Base-by-base conservation (phyloP, 2,329 filamentous ascomycete genomes). In the Ceratocystis destructans region DNA sequence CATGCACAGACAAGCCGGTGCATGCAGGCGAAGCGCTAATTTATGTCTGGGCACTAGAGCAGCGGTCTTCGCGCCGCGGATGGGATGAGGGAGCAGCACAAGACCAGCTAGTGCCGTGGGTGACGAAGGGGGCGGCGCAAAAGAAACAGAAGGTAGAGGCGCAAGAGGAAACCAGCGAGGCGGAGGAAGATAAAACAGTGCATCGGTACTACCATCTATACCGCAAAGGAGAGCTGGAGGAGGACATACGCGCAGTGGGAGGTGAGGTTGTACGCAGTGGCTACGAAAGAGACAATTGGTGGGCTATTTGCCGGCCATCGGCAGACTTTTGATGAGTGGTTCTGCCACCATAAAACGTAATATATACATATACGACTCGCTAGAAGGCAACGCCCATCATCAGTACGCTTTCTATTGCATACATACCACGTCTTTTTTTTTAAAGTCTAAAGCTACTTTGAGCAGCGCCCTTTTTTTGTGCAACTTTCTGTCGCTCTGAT, bases 201-300 rank as follows among this genome's bases (percentile, higher is more conserved):
- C 85, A 96, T 74, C 83, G 94, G 64, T 99, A 96, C 74, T 99
- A 99, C 74, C 94, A 99, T 76, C 79, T 99, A 31, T 99, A 96
- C 76, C 82, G 84, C 65, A 83, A 89, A 73, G 89, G 89, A 17
- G 94, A 99, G 77, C 79, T 99, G 67, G 91, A 96, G 73, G 81
- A 84, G 55, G 89, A 96, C 73, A 83, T 96, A 67, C 74, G 75
- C 63, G 80, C 82, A 17, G 92, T 87, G 22, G 91, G 91, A 20
- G 94, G 92, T 6, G 77, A 76, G 62, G 84, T 96, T 15, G 72
- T 94, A 28, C 86, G 89, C 70, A 85, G 84, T 68, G 94, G 94
- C 44, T 99, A 97, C 76, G 94, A 99, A 74, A 92, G 87, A 78
- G 94, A 97, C 74, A 99, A 99, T 77, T 97, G 94, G 94, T 99